Conservation (phyloP, 2,329 filamentous ascomycete genomes). For the Cladosporium sp. region DNA sequence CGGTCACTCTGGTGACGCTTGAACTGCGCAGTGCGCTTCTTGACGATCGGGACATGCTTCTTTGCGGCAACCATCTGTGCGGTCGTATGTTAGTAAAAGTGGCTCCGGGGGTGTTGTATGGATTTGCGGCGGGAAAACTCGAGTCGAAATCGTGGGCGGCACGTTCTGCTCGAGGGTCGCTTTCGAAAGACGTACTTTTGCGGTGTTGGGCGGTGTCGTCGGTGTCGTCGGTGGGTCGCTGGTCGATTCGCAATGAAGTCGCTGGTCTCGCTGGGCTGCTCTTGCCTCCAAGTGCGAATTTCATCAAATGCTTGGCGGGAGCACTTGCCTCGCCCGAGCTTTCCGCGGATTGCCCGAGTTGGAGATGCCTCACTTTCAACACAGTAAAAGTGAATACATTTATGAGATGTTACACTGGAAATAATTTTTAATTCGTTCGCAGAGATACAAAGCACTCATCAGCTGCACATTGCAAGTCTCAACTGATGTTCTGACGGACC, state of each 20-base stretch:
- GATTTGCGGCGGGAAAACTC: constrained; percentile 4
- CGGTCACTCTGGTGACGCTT: constrained; percentile 95
- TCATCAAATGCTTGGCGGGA: constrained; percentile 1
- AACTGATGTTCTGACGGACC: neutral
- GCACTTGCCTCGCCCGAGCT: neutral
- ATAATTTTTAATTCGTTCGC: neutral
- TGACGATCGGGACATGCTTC: constrained; percentile 99
- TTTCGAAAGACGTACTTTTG: constrained; percentile 14
- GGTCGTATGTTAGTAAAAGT: constrained; percentile 19
- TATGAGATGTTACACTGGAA: neutral
- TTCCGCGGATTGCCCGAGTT: neutral
- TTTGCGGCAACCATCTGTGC: constrained; percentile 94
- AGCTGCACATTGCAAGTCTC: neutral
- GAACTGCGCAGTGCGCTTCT: constrained; percentile 99
- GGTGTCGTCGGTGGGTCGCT: constrained; percentile 19
- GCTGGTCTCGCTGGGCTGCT: neutral
- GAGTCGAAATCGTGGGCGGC: constrained; percentile 18
- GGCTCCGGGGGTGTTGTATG: neutral
- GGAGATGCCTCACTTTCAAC: neutral
- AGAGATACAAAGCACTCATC: neutral
- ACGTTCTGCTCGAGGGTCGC: constrained; percentile 16
- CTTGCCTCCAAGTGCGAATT: neutral
- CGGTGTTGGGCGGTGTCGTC: constrained; percentile 19
- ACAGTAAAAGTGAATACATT: neutral
- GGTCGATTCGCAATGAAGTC: constrained; percentile 16